Percentiles rank a stretch among this genome's conserved stretches.
Conservation (phyloP, 129 eudicot genomes). For the Lonicera japonica region DNA sequence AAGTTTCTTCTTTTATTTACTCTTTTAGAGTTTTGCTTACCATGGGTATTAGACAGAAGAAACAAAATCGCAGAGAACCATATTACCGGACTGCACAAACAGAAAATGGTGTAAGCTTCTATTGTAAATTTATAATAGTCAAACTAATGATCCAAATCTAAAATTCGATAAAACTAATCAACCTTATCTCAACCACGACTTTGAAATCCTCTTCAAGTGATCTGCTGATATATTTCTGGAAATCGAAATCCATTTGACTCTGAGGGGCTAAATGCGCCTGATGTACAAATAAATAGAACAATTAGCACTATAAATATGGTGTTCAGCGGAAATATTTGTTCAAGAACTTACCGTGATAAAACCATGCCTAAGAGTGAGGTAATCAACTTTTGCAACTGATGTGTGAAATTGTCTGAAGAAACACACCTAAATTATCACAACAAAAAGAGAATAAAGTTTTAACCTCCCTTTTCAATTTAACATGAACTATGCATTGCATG, state of each 20-base stretch:
- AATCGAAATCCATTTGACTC: slow-evolving; percentile 42
- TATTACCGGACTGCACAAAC: slow-evolving; percentile 42
- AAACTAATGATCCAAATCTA: neutral
- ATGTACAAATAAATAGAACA: neutral
- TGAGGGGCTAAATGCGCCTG: slow-evolving; percentile 54
- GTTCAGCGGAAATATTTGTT: neutral
- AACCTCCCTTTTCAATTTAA: too few species aligned
- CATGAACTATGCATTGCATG: too few species aligned
- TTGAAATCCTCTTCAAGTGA: slow-evolving; percentile 68
- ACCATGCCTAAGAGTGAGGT: slow-evolving; percentile 57
- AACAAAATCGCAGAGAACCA: slow-evolving; percentile 55
- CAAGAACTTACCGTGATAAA: slow-evolving; percentile 46
- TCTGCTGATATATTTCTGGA: slow-evolving; percentile 51
- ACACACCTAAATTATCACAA: slow-evolving; percentile 36
- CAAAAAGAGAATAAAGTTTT: too few species aligned
- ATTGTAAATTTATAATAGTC: neutral
- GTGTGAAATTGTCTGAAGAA: slow-evolving; percentile 50
- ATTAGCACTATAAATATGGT: neutral
- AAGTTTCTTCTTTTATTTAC: too few species aligned
- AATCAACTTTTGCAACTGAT: slow-evolving; percentile 59
- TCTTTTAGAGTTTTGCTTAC: slow-evolving; percentile 19
- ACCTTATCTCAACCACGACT: slow-evolving; percentile 60
- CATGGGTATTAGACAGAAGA: slow-evolving; percentile 51
- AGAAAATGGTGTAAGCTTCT: neutral
- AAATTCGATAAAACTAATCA: neutral